Evolutionary conservation across 129 eudicot genomes (phyloP).

Genomic region (Lactuca sativa): DNA sequence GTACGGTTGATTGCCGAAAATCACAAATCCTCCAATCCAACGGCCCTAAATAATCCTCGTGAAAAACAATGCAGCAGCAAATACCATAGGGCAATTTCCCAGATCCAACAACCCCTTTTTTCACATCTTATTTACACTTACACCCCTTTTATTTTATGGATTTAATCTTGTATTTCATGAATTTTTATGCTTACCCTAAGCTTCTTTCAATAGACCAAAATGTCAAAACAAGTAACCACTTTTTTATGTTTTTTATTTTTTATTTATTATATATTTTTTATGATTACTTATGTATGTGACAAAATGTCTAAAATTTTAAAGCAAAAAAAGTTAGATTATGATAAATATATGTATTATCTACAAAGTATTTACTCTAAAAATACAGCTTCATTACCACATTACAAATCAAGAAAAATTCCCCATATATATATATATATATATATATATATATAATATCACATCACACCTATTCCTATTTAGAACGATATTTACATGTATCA

Average conservation of each 20-base stretch:
- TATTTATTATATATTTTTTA: no score
- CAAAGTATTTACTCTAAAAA: no score
- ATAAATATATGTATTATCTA: no score
- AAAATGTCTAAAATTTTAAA: no score
- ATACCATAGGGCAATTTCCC: conserved; percentile 47
- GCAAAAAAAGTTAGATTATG: no score
- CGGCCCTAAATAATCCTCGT: conserved; percentile 40
- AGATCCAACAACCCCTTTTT: conserved; percentile 47
- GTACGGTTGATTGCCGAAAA: conserved; percentile 42
- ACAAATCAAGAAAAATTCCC: no score
- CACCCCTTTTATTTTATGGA: conserved; percentile 5
- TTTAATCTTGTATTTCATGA: background rate
- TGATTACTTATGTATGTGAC: background rate
- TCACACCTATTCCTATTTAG: no score
- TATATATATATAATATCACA: no score
- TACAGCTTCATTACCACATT: no score
- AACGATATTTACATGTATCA: no score
- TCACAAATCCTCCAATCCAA: conserved; percentile 33
- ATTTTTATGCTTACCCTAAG: background rate
- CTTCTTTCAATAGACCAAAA: background rate
- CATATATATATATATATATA: no score
- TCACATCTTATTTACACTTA: background rate
- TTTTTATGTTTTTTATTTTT: background rate
- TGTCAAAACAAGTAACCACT: background rate
- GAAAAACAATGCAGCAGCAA: conserved; percentile 38